Conservation (phyloP, 2,329 filamentous ascomycete genomes). For the Alternaria ethzedia region DNA sequence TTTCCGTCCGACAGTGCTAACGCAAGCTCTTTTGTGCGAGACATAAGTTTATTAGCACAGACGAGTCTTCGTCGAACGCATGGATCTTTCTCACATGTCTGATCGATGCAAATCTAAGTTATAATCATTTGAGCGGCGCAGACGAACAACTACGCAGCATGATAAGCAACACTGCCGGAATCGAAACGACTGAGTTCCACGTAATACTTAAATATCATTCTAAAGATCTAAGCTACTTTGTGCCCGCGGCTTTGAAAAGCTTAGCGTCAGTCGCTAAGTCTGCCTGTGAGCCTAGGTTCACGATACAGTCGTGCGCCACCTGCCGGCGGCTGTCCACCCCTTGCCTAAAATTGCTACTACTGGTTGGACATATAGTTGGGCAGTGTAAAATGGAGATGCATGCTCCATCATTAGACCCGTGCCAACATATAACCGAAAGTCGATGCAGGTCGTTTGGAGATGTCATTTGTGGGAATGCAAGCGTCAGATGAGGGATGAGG, state of each 20-base stretch:
- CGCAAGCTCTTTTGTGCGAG: background rate
- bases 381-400: background rate
- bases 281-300: background rate
- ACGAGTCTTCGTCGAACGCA: background rate
- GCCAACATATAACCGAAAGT: background rate
- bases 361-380: background rate
- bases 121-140: background rate
- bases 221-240: background rate
- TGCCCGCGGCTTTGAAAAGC: accelerated
- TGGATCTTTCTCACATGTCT: background rate
- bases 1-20: background rate
- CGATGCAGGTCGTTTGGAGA: background rate
- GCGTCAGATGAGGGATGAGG: background rate
- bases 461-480: background rate
- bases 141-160: background rate
- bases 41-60: background rate
- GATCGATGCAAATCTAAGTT: background rate
- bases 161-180: background rate
- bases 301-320: background rate
- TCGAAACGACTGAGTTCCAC: background rate
- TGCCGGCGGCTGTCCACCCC: background rate
- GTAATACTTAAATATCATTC: background rate
- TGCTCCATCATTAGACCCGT: background rate
- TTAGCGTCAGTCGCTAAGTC: background rate
- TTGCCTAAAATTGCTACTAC: background rate